These are phyloP conservation scores for Linanthus parryae DNA, from an alignment of 148 eudicot genomes.

Conservation along the genomic window DNA sequence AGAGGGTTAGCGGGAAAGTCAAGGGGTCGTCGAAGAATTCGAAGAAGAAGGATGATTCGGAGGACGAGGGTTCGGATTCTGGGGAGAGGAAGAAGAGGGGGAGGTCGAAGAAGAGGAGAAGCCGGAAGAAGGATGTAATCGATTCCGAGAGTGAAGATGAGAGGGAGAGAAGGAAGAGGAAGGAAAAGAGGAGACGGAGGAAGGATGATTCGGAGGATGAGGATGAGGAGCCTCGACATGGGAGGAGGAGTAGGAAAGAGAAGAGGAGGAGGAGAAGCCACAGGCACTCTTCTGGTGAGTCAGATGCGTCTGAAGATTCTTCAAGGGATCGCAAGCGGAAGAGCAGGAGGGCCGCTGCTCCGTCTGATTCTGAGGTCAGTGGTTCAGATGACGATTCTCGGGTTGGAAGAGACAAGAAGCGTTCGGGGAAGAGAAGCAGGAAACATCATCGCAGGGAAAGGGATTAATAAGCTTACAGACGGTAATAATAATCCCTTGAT, in stretches of 20 bases:
- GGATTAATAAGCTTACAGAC: too few species aligned
- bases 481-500: too few species aligned
- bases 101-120: slow-evolving; percentile 59
- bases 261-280: slow-evolving; percentile 72
- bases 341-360: slow-evolving; percentile 58
- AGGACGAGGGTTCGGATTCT: slow-evolving; percentile 40
- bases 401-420: slow-evolving; percentile 60
- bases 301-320: slow-evolving; percentile 48
- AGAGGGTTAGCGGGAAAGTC: slow-evolving; percentile 39
- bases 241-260: slow-evolving; percentile 61
- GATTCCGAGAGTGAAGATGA: slow-evolving; percentile 48
- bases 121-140: slow-evolving; percentile 27
- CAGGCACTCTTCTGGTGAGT: slow-evolving; percentile 50
- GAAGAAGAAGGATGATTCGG: slow-evolving; percentile 39
- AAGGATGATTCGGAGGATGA: slow-evolving; percentile 74
- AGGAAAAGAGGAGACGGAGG: slow-evolving; percentile 30
- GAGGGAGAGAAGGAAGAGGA: slow-evolving; percentile 32
- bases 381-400: slow-evolving; percentile 55
- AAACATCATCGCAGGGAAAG: too few species aligned
- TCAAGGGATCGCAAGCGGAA: slow-evolving; percentile 42
- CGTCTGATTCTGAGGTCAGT: slow-evolving; percentile 62
- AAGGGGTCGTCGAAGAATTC: slow-evolving; percentile 36
- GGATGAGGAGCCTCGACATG: slow-evolving; percentile 38
- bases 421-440: slow-evolving; percentile 63
- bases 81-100: slow-evolving; percentile 48